Base-by-base conservation (phyloP, 257 asterid species). In the Paulownia fortunei region DNA sequence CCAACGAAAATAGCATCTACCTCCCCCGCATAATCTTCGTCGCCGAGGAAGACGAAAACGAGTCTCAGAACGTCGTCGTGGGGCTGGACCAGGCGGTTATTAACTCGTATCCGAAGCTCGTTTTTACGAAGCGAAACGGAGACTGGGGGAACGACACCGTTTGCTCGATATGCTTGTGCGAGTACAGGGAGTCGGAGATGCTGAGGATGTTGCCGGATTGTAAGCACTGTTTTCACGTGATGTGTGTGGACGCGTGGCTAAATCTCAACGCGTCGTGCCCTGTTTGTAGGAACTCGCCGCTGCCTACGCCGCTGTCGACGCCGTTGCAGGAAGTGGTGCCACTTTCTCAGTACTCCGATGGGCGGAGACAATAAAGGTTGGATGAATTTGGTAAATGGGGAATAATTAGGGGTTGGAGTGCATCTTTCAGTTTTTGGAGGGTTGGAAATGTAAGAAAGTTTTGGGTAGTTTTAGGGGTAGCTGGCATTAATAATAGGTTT, bases 271-370 rank as follows among this genome's bases (percentile, higher is more conserved):
- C 97, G 2, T 90, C 98, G 1, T 96, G 98, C 72, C 98, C 97
- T 0, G 94, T 90, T 1, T 96, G 99, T 69, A 93, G 99, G 80
- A 92, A 79, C 73, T 96, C 99, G 16, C 99, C 98, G 81, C 86
- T 96, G 56, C 97, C 97, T 8, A 95, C 99, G 72, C 99, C 99
- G 69, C 77, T 95, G 26, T 88, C 98, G 1, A 95, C 98, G 78
- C 98, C 98, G 81, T 26, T 96, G 86, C 93, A 93, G 82, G 99
- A 96, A 85, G 99, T 93, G 76, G 97, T 93, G 82, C 99, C 99
- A 76, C 97, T 96, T 0, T 92, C 99, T 2, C 99, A 87, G 63
- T 95, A 85, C 79, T 77, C 97, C 69, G 98, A 88, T 62, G 98
- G 98, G 42, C 90, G 98, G 85, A 83, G 95, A 44, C 77, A 76